Evolutionary conservation across 1,284 basidiomycete species (phyloP), one percentile per base, ranked within the genome.

Genomic region (Cryptococcus sp.): DNA sequence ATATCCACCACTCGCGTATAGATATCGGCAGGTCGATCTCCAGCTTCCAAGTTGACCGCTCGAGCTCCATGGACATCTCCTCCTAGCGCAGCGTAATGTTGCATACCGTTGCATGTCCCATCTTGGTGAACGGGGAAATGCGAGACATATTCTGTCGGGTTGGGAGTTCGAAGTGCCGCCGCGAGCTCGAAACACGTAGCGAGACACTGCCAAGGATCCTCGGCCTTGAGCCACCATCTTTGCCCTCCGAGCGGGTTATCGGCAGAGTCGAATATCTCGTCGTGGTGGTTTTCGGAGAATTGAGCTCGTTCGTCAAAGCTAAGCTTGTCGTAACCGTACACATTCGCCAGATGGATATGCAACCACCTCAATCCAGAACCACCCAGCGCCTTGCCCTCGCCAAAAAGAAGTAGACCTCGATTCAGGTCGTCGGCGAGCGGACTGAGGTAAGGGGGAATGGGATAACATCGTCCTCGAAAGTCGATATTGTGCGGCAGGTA

Each of bases 401-500:
- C 88, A 56, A 98, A 99, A 45, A 80, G 81, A 28, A 99, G 77
- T 44, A 99, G 75, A 11, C 93, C 89, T 68, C 94, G 85, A 58
- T 85, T 87, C 16, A 98, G 77, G 68, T 99, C 94, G 69, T 98
- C 89, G 19, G 94, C 94, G 47, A 97, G 88, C 63, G 98, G 95
- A 63, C 86, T 93, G 53, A 99, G 77, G 75, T 97, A 90, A 1
- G 94, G 91, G 0, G 95, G 93, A 45, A 97, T 85, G 3, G 95
- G 94, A 68, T 99, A 99, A 0, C 94, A 92, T 46, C 94, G 85
- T 4, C 95, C 95, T 55, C 94, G 84, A 81, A 98, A 99, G 73
- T 99, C 95, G 65, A 98, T 79, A 73, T 97, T 97, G 74, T 98
- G 95, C 0, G 94, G 94, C 54, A 95, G 80, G 74, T 92, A 98